Percentiles rank a stretch among this genome's conserved stretches.
Conservation (phyloP, 768 basidiomycete species). For the Serpula lacrymans region DNA sequence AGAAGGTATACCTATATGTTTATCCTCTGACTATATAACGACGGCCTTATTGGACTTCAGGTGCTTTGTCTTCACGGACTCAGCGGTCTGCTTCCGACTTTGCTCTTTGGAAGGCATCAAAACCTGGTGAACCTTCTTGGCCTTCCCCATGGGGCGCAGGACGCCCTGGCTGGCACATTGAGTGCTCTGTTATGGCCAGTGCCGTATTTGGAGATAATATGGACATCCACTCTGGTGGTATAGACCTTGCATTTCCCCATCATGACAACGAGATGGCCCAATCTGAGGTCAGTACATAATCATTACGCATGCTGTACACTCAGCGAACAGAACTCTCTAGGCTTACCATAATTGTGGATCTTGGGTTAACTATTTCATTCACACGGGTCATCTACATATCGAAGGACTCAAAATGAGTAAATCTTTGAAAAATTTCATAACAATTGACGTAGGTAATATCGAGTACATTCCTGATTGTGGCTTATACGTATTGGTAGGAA, state of each 20-base stretch:
- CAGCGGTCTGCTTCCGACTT: conserved; percentile 89
- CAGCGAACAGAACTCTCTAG: too few relatives aligned
- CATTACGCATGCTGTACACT: conserved; percentile 4
- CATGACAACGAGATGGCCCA: conserved; percentile 99
- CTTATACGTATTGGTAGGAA: conserved; percentile 49
- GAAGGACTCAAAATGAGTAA: conserved; percentile 99
- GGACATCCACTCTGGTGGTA: conserved; percentile 98
- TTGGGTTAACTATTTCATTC: conserved; percentile 99
- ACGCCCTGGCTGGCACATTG: conserved; percentile 99
- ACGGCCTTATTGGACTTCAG: conserved; percentile 27
- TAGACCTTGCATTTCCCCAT: conserved; percentile 98
- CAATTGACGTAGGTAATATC: conserved; percentile 68
- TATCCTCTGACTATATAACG: conserved; percentile 1
- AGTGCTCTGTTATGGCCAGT: conserved; percentile 98
- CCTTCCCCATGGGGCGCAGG: conserved; percentile 94
- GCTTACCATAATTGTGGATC: conserved; percentile 88
- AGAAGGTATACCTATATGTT: conserved; percentile 59
- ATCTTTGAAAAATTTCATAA: conserved; percentile 98
- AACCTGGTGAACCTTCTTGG: conserved; percentile 96
- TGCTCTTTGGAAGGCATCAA: conserved; percentile 96
- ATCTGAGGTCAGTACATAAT: conserved; percentile 63
- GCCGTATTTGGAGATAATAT: conserved; percentile 86
- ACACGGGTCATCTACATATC: conserved; percentile 97
- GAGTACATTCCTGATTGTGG: not conserved
- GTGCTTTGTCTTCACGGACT: conserved; percentile 54